Percentiles rank a stretch among this genome's conserved stretches.
phyloP scores from a whole-genome alignment of 768 basidiomycete genomes.

The Pleurotus cornucopiae region DNA sequence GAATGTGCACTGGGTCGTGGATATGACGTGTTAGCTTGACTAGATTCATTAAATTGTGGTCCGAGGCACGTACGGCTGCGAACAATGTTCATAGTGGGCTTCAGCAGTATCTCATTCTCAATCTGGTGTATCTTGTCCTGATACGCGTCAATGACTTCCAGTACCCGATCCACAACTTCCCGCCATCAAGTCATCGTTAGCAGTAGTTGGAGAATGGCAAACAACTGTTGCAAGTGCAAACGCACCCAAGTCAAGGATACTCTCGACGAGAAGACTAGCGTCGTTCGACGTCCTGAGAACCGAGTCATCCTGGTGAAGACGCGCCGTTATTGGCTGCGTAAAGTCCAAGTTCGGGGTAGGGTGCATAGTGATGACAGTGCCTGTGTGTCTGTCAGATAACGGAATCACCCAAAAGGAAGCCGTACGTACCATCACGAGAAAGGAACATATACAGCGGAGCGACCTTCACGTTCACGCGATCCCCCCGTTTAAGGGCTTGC shows the following conservation, averaged over 20 bases:
- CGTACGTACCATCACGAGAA: conserved; percentile 47
- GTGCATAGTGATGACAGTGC: conserved; percentile 60
- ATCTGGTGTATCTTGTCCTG: conserved; percentile 58
- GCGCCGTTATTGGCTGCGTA: conserved; percentile 52
- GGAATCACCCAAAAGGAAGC: not conserved
- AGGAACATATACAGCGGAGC: conserved; percentile 65
- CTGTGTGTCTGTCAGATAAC: conserved; percentile 14
- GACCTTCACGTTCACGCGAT: conserved; percentile 51
- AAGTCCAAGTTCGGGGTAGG: conserved; percentile 39
- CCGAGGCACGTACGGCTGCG: conserved; percentile 39
- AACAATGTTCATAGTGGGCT: conserved; percentile 59
- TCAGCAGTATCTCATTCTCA: conserved; percentile 56
- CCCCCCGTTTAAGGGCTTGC: conserved; percentile 36
- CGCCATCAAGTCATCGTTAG: not conserved
- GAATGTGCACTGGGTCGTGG: conserved; percentile 55
- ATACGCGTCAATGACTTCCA: conserved; percentile 68
- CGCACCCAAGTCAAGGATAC: conserved; percentile 47
- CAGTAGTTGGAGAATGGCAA: not conserved
- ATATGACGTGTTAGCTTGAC: not conserved
- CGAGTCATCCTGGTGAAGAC: conserved; percentile 54
- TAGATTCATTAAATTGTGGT: not conserved
- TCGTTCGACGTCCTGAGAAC: conserved; percentile 60
- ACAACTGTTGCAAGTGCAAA: conserved; percentile 3
- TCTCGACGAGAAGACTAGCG: conserved; percentile 56
- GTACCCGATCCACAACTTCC: conserved; percentile 63